Conservation (phyloP, 805 yeast species). For the Ogataea ramenticola region DNA sequence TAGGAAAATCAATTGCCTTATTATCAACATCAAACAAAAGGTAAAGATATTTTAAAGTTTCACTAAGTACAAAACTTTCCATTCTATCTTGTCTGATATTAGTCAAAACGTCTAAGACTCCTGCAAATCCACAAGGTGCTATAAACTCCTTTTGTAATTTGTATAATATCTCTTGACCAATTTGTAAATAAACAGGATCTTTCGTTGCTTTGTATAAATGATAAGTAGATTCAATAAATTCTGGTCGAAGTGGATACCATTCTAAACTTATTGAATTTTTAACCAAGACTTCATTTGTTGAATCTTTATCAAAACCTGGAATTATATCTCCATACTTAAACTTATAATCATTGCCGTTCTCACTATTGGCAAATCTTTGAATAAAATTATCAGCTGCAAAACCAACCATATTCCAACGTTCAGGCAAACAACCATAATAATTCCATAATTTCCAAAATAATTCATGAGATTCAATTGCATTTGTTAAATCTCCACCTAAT, state of each 20-base stretch:
- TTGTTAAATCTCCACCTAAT: constrained; percentile 62
- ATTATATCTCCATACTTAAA: constrained; percentile 14
- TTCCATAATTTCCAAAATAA: constrained; percentile 74
- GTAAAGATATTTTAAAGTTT: constrained; percentile 77
- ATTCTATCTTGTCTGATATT: constrained; percentile 67
- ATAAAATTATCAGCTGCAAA: constrained; percentile 13
- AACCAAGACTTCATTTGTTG: constrained; percentile 18
- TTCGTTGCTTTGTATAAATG: constrained; percentile 74
- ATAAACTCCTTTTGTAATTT: constrained; percentile 46
- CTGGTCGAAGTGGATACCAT: constrained; percentile 94
- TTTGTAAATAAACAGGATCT: constrained; percentile 75
- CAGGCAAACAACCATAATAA: constrained; percentile 76
- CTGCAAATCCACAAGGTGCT: constrained; percentile 75
- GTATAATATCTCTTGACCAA: constrained; percentile 60
- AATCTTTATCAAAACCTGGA: constrained; percentile 12
- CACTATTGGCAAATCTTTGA: constrained; percentile 1
- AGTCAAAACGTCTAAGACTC: constrained; percentile 58
- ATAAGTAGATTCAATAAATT: constrained; percentile 84
- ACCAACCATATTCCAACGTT: constrained; percentile 60
- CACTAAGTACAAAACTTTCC: constrained; percentile 89
- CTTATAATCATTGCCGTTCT: background rate
- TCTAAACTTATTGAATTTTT: constrained; percentile 48
- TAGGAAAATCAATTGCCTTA: constrained; percentile 4
- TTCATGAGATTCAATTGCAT: constrained; percentile 56
- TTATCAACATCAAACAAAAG: constrained; percentile 69